Evolutionary conservation across 164 flowering plant species (phyloP).

Genomic region (Vitis riparia): DNA sequence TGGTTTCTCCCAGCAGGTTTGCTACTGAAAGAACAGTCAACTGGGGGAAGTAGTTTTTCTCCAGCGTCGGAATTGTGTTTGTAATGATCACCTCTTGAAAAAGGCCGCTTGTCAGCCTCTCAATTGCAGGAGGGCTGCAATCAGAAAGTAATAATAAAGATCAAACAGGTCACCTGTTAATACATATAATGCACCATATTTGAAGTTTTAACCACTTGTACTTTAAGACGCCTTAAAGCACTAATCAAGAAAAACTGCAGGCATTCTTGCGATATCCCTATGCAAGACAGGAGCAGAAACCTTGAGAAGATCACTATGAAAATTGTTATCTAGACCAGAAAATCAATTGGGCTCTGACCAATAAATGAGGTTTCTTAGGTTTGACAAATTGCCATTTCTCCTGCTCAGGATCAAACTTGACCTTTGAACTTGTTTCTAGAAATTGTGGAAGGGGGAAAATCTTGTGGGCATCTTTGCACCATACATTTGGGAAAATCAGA

Average conservation of each 20-base stretch:
- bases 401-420: not conserved
- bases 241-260: too few relatives aligned
- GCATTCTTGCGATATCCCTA: too few relatives aligned
- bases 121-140: conserved; percentile 87
- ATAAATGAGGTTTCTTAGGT: not conserved
- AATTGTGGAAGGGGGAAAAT: not conserved
- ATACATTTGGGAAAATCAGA: too few relatives aligned
- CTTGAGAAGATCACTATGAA: not conserved
- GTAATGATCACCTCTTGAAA: conserved; percentile 86
- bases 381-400: too few relatives aligned
- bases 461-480: too few relatives aligned
- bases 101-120: conserved; percentile 74
- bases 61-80: conserved; percentile 68
- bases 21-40: conserved; percentile 81
- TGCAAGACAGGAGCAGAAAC: too few relatives aligned
- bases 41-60: conserved; percentile 80
- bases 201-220: too few relatives aligned
- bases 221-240: too few relatives aligned
- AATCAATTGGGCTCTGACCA: not conserved
- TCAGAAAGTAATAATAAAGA: not conserved
- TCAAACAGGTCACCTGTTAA: not conserved
- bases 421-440: not conserved
- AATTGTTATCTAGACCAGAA: not conserved
- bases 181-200: too few relatives aligned
- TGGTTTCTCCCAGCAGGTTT: conserved; percentile 79